These are phyloP conservation scores for Amylocystis lapponica DNA, from an alignment of 768 basidiomycete genomes.

Conservation along the genomic window DNA sequence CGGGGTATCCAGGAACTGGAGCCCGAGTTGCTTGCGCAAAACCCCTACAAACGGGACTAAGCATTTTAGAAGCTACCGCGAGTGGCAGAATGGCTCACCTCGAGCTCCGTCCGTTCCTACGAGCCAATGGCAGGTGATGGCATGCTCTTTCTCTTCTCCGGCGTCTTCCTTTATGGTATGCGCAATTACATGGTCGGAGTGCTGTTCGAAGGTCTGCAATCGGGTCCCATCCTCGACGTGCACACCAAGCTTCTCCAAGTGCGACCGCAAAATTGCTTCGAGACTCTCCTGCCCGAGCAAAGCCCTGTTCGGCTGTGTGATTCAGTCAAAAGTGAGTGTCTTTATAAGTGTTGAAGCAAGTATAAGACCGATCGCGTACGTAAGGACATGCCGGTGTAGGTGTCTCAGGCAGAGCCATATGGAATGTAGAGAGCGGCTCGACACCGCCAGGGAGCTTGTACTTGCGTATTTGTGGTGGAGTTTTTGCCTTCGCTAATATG, in stretches of 20 bases:
- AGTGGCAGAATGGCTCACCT: no score
- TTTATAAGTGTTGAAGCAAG: no score
- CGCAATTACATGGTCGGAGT: constrained; percentile 25
- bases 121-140: constrained; percentile 25
- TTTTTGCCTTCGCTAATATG: background rate
- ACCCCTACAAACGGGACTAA: constrained; percentile 19
- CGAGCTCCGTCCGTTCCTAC: constrained; percentile 39
- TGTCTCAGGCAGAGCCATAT: background rate
- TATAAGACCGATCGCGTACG: constrained; percentile 5
- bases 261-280: constrained; percentile 27
- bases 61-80: no score
- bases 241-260: constrained; percentile 18
- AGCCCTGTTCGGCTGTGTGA: background rate
- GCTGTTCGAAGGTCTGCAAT: constrained; percentile 28
- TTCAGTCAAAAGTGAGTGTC: constrained; percentile 4
- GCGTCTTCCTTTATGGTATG: constrained; percentile 14
- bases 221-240: constrained; percentile 32
- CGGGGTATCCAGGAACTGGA: constrained; percentile 31
- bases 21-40: constrained; percentile 34
- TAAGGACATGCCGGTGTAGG: constrained; percentile 12
- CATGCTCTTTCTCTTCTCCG: constrained; percentile 23
- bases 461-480: constrained; percentile 1
- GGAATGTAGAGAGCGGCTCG: constrained; percentile 2
- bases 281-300: constrained; percentile 14
- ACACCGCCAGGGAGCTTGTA: constrained; percentile 16